Evolutionary conservation across 345 rosid species (phyloP), one percentile per base, ranked within the genome.

Genomic region (Eucalyptus marginata): DNA sequence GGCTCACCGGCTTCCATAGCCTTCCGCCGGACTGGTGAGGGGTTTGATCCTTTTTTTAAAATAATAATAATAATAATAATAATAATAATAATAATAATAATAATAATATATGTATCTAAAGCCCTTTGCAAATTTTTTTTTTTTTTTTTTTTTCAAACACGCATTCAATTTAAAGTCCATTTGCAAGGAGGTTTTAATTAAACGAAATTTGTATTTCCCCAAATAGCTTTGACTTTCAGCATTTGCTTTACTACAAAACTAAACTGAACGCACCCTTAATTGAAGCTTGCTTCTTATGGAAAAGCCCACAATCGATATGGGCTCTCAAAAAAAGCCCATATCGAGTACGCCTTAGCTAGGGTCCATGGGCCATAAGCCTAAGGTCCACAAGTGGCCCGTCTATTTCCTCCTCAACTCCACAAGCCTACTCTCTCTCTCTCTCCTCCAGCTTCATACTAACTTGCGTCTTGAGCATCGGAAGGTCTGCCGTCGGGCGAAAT

Each of bases 191-290:
- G 1, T 52, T 52, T 52, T 52, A 52, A 18, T 0, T 0, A 52
- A 52, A 18, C 2, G 0, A 0, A 18, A 52, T 52, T 52, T 52
- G 24, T 0, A 52, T 52, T 52, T 52, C 4, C 0, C 0, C 4
- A 7, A 52, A 52, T 52, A 52, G 56, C 0, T 18, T 52, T 52
- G 0, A 52, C 56, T 52, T 18, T 52, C 0, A 7, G 1, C 25
- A 52, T 52, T 49, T 0, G 2, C 56, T 52, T 52, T 52, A 52
- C 56, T 52, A 24, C 10, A 52, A 52, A 18, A 52, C 24, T 52
- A 1, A 18, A 18, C 0, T 0, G 0, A 0, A 52, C 0, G 24
- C 0, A 17, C 1, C 56, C 56, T 18, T 52, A 52, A 52, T 52
- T 0, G 25, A 52, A 52, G 58, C 25, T 52, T 1, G 2, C 58